A percentile compares a stretch with the other conserved stretches of the same genome.
phyloP scores from a whole-genome alignment of 106 monocot species.

The Acanthochlamys bracteata region DNA sequence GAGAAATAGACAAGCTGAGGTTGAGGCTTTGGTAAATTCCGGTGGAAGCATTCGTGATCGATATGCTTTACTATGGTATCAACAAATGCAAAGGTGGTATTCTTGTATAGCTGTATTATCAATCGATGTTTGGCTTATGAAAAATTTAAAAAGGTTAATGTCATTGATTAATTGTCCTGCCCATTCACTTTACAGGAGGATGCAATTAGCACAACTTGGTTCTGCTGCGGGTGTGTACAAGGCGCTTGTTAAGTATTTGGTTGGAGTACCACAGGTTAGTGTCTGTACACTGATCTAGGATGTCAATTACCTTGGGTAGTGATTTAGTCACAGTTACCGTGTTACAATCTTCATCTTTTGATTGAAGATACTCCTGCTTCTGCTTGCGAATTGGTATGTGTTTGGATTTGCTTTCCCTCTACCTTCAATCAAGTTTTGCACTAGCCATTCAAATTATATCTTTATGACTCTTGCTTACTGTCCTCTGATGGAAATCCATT shows the following conservation, averaged over 20 bases:
- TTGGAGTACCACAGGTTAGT: constrained; percentile 94
- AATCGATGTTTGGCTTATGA: neutral
- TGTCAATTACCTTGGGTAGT: too few relatives aligned
- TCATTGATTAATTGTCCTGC: too few relatives aligned
- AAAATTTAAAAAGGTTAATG: neutral
- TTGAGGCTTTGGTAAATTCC: constrained; percentile 77
- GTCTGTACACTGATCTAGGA: neutral
- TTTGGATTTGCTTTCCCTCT: too few relatives aligned
- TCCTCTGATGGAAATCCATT: too few relatives aligned
- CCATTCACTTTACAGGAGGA: constrained; percentile 38
- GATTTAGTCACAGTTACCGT: too few relatives aligned
- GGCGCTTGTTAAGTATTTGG: constrained; percentile 95
- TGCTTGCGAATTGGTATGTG: too few relatives aligned
- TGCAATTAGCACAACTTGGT: constrained; percentile 89
- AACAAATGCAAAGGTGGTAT: constrained; percentile 94
- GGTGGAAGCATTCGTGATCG: constrained; percentile 89
- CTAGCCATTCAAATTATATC: too few relatives aligned
- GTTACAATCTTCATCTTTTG: too few relatives aligned
- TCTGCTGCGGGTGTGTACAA: constrained; percentile 95
- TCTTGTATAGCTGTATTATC: neutral
- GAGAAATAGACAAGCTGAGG: constrained; percentile 76
- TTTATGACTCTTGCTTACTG: too few relatives aligned
- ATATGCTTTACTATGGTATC: constrained; percentile 83
- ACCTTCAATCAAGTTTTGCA: too few relatives aligned
- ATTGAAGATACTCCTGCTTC: too few relatives aligned